phyloP scores from a whole-genome alignment of 2,329 filamentous ascomycete species.

The Alternaria novae-zelandiae region DNA sequence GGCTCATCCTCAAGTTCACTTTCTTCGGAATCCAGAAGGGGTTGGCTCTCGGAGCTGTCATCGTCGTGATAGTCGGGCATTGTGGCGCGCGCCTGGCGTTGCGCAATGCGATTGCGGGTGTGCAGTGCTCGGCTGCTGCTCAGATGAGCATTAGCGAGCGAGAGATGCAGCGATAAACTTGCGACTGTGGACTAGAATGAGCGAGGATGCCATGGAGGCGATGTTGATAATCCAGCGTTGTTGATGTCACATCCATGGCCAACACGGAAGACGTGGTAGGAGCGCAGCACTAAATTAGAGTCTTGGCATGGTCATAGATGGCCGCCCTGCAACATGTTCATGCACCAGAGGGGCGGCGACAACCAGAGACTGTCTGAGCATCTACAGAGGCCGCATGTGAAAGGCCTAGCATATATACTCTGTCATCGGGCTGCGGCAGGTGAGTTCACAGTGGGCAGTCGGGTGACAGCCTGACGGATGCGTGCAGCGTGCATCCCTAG shows the following conservation, averaged over 20 bases:
- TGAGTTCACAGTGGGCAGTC: not conserved
- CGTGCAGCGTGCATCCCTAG: not conserved
- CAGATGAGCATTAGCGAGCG: not conserved
- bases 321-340: not conserved
- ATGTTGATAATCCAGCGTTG: slow-evolving; percentile 11
- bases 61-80: slow-evolving; percentile 17
- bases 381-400: not conserved
- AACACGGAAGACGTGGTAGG: slow-evolving; percentile 1
- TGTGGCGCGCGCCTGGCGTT: slow-evolving; percentile 8
- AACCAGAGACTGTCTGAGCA: not conserved
- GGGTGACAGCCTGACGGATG: not conserved
- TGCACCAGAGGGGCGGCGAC: not conserved
- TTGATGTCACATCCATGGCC: slow-evolving; percentile 2
- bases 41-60: slow-evolving; percentile 23
- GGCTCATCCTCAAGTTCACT: slow-evolving; percentile 18
- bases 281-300: not conserved
- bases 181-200: slow-evolving; percentile 4
- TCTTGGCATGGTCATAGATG: slow-evolving; percentile 3
- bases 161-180: not conserved
- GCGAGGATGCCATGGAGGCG: slow-evolving; percentile 15
- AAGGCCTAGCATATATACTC: not conserved
- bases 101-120: not conserved
- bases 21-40: slow-evolving; percentile 30
- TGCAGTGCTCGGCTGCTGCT: slow-evolving; percentile 8
- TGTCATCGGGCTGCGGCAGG: not conserved